A percentile compares a stretch with the other conserved stretches of the same genome.
These are phyloP conservation scores for Alloascoidea hylecoeti DNA, from an alignment of 805 yeast genomes.

Conservation along the genomic window DNA sequence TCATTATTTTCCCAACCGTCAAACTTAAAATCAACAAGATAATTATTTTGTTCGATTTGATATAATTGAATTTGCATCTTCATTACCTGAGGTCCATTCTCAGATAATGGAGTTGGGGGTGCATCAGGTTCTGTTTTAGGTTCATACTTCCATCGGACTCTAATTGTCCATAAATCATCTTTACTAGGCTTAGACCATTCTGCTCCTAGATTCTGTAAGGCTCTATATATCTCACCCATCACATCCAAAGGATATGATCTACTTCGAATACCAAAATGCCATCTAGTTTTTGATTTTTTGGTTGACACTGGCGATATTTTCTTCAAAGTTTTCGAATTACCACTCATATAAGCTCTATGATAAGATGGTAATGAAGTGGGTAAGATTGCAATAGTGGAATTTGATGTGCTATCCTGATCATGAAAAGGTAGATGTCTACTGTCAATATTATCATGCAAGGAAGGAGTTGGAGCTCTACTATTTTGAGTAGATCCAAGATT, in stretches of 20 bases:
- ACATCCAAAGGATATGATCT: constrained; percentile 50
- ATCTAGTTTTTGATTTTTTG: constrained; percentile 44
- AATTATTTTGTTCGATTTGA: constrained; percentile 51
- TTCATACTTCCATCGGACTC: constrained; percentile 44
- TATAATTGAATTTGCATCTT: constrained; percentile 50
- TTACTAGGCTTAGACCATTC: constrained; percentile 55
- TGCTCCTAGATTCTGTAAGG: constrained; percentile 44
- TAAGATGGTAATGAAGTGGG: constrained; percentile 93
- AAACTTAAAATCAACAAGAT: constrained; percentile 46
- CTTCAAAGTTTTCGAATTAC: constrained; percentile 31
- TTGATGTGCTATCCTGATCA: constrained; percentile 21
- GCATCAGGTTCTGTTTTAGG: constrained; percentile 18
- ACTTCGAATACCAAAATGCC: constrained; percentile 55
- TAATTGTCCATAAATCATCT: constrained; percentile 50
- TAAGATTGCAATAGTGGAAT: constrained; percentile 52
- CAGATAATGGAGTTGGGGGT: constrained; percentile 5
- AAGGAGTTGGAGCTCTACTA: neutral
- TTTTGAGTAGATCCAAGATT: neutral
- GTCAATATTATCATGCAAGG: neutral
- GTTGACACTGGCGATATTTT: constrained; percentile 20
- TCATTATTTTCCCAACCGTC: constrained; percentile 36
- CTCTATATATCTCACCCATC: constrained; percentile 52
- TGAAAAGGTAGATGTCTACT: constrained; percentile 6
- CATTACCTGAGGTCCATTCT: constrained; percentile 26
- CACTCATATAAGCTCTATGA: constrained; percentile 86